Evolutionary conservation across 768 basidiomycete genomes (phyloP), one percentile per base, ranked within the genome.

Genomic region (Lyophyllum decastes): DNA sequence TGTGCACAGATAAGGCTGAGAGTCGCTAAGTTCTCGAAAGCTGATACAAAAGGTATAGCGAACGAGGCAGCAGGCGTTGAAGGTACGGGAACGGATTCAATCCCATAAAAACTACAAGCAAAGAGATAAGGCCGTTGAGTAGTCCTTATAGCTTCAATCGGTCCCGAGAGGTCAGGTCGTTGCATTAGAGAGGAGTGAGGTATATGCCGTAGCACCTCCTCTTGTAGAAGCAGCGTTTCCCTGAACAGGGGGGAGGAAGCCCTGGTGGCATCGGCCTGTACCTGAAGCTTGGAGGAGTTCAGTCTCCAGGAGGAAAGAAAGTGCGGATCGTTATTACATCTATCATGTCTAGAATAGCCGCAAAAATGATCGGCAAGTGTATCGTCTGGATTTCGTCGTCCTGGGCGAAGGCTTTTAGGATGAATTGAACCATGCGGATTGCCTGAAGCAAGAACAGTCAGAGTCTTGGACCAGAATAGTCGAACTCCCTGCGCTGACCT

Each of bases 341-440:
- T 33, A 93, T 61, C 5, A 81, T 65, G 59, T 92, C 88, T 40
- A 89, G 67, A 43, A 92, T 75, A 6, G 84, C 86, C 2, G 85
- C 77, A 57, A 95, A 88, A 14, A 94, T 76, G 43, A 94, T 72
- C 0, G 96, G 95, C 11, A 95, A 73, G 70, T 96, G 93, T 26
- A 94, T 77, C 2, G 77, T 82, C 65, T 84, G 86, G 24, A 92
- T 83, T 67, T 97, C 96, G 59, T 98, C 94, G 63, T 98, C 96
- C 64, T 93, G 91, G 1, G 86, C 81, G 66, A 97, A 90, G 1
- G 85, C 83, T 25, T 76, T 76, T 7, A 98, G 73, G 45, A 96
- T 76, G 72, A 95, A 97, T 8, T 77, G 70, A 0, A 88, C 77
- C 68, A 98, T 82, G 12, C 76, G 74, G 40, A 92, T 79, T 9